Evolutionary conservation across 768 basidiomycete genomes (phyloP), one percentile per base, ranked within the genome.

Genomic region (Xerocomellus amylosporus): DNA sequence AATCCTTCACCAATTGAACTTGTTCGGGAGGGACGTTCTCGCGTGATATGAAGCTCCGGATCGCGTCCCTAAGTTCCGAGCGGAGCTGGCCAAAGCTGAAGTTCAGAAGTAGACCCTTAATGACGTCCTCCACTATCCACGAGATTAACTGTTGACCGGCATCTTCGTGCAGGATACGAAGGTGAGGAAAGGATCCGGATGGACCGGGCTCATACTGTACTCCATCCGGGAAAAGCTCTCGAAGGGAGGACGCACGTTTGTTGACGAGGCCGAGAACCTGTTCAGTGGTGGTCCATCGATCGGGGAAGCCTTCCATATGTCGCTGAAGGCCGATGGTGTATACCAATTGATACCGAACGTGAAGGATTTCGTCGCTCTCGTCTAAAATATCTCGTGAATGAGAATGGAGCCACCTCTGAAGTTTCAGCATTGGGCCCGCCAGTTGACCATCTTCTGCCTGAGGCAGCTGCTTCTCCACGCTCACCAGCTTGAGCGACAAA

Each of bases 401-500:
- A 9, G 20, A 45, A 30, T 70, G 56, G 9, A 70, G 54, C 65
- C 64, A 70, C 12, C 19, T 51, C 10, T 71, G 65, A n/a, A 67
- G 49, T 8, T 64, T 44, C 34, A 76, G 49, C 8, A 78, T 55
- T 4, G 36, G 19, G 7, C 37, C 12, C 7, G 64, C 58, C 10
- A 59, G 54, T 6, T 50, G 15, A 5, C 1, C 5, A 8, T 46
- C 38, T 8, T 15, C 9, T 9, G 9, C n/a, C 15, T 13, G 43
- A 15, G 34, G 28, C 10, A 73, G 51, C 28, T 67, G 64, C 31
- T 58, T 66, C 51, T 83, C 75, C 22, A 81, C 64, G 4, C 70
- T 72, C 72, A 78, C 74, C 15, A 83, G 68, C 57, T 74, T 72
- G 52, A 79, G 77, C 0, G 82, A 83, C 2, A 83, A 69, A 14